phyloP scores from a whole-genome alignment of 371 early-diverging fungal genomes.

The Parasitella parasitica region DNA sequence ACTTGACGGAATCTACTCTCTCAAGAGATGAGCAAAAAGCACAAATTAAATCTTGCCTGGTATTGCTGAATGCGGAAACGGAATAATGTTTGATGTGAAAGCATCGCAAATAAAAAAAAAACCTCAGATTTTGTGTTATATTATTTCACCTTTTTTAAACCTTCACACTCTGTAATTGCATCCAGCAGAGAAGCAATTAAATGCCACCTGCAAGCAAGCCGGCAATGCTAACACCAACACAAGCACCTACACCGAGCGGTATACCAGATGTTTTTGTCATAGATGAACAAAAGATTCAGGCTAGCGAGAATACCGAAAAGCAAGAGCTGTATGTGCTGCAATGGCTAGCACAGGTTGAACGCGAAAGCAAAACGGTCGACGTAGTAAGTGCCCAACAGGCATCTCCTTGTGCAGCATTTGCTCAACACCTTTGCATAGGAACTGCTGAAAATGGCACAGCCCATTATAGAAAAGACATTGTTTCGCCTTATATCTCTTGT shows the following conservation, averaged over 20 bases:
- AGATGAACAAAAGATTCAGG: constrained; percentile 59
- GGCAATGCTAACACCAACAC: not conserved
- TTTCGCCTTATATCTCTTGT: constrained; percentile 64
- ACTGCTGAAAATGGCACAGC: constrained; percentile 61
- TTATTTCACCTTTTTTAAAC: too few species aligned
- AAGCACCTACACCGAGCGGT: constrained; percentile 1
- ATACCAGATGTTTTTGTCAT: constrained; percentile 55
- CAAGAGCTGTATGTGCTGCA: constrained; percentile 78
- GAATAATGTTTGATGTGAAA: too few species aligned
- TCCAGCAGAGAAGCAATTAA: not conserved
- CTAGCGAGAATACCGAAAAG: constrained; percentile 66
- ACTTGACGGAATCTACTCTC: too few species aligned
- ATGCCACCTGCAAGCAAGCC: constrained; percentile 12
- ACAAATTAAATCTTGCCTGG: too few species aligned
- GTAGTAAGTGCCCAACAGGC: constrained; percentile 33
- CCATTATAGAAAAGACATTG: constrained; percentile 68
- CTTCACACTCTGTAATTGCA: not conserved
- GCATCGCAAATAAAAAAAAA: too few species aligned
- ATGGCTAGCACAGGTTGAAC: constrained; percentile 77
- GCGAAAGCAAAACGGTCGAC: constrained; percentile 57
- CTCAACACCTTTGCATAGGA: constrained; percentile 39
- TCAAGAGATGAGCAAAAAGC: too few species aligned
- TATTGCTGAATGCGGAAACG: too few species aligned
- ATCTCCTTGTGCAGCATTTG: not conserved
- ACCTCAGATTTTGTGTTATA: too few species aligned